phyloP scores from a whole-genome alignment of 164 flowering plant genomes.

The Nymphaea thermarum region DNA sequence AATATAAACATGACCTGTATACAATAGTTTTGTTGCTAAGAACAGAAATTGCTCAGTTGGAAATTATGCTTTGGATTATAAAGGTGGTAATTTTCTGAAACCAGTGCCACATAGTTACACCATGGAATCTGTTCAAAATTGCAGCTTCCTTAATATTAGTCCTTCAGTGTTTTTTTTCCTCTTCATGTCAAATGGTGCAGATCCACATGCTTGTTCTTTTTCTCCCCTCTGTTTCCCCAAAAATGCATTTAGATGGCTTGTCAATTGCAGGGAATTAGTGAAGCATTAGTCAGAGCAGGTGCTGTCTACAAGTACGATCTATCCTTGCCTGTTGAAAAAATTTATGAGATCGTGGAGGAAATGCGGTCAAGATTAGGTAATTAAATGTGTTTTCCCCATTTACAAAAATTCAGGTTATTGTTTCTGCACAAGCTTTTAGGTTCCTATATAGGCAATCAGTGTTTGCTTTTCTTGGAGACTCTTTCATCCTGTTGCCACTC shows the following conservation, averaged over 20 bases:
- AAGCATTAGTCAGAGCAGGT: constrained; percentile 84
- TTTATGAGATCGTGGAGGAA: constrained; percentile 84
- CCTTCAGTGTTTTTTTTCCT: neutral
- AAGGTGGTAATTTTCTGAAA: neutral
- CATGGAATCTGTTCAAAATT: neutral
- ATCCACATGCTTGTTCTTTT: too few relatives aligned
- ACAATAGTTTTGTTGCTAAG: too few relatives aligned
- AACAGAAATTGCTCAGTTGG: neutral
- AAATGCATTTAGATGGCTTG: neutral
- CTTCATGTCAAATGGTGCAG: too few relatives aligned
- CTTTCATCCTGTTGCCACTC: too few relatives aligned
- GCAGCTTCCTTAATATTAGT: too few relatives aligned
- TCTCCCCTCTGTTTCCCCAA: too few relatives aligned
- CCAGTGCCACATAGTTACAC: neutral
- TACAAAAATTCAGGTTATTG: neutral
- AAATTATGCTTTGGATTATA: neutral
- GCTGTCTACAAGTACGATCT: constrained; percentile 94
- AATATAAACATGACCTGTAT: neutral
- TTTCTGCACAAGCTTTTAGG: neutral
- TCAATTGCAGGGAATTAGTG: constrained; percentile 65
- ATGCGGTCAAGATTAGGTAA: constrained; percentile 77
- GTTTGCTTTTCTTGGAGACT: too few relatives aligned
- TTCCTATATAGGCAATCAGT: too few relatives aligned
- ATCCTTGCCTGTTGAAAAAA: constrained; percentile 76
- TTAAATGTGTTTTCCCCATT: neutral